Conservation (phyloP, 1,139 yeast genomes). For the Scheffersomyces cryptocercus region DNA sequence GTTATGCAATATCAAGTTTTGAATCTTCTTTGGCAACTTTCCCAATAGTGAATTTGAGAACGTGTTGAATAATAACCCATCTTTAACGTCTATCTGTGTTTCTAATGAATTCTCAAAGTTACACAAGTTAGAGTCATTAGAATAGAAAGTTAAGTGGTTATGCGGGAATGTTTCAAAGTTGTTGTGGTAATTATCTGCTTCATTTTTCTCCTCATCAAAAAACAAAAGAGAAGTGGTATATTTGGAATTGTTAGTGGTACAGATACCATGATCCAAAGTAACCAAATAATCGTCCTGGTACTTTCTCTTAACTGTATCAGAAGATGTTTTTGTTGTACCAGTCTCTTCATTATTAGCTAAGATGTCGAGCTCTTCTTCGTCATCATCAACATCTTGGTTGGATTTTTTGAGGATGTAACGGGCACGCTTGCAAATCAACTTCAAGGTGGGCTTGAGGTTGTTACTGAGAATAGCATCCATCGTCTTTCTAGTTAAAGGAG, state of each 20-base stretch:
- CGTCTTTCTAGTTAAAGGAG: constrained; percentile 24
- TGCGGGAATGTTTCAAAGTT: constrained; percentile 39
- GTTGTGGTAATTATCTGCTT: constrained; percentile 6
- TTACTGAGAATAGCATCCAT: constrained; percentile 43
- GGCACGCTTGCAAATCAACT: constrained; percentile 47
- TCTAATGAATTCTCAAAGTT: constrained; percentile 32
- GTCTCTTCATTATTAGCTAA: background rate
- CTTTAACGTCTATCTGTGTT: constrained; percentile 30
- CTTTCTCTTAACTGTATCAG: constrained; percentile 5
- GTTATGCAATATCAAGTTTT: constrained; percentile 34
- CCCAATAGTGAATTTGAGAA: constrained; percentile 25
- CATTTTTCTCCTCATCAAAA: constrained; percentile 5
- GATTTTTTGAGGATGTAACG: constrained; percentile 43
- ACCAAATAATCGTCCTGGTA: constrained; percentile 39
- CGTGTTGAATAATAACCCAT: constrained; percentile 22
- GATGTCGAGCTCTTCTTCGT: constrained; percentile 2
- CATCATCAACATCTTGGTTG: constrained; percentile 17
- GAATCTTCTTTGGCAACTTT: constrained; percentile 38
- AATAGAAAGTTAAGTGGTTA: constrained; percentile 31
- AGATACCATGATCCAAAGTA: constrained; percentile 35
- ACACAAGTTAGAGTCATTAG: constrained; percentile 42
- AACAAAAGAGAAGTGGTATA: constrained; percentile 17
- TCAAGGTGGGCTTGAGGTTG: constrained; percentile 48
- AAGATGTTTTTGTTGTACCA: background rate
- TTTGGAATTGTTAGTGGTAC: constrained; percentile 30